Conservation (phyloP, 106 monocot species). For the Acanthochlamys bracteata region DNA sequence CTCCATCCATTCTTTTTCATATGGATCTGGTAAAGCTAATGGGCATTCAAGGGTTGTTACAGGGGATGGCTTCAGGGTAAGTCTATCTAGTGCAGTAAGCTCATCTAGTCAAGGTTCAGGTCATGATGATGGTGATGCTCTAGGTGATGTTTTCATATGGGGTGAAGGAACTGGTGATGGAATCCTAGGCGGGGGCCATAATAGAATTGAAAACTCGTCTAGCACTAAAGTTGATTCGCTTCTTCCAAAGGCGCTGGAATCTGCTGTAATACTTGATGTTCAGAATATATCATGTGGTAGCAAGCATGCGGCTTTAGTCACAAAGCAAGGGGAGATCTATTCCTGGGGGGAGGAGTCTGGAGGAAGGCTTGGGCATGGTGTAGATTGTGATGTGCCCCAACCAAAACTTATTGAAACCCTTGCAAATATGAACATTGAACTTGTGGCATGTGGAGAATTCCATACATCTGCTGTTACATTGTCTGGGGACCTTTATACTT, state of each 20-base stretch:
- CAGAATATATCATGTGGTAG: conserved; percentile 46
- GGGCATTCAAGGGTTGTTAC: too few species aligned
- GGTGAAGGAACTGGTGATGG: conserved; percentile 54
- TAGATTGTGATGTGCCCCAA: conserved; percentile 50
- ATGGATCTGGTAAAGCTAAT: too few species aligned
- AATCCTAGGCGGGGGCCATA: conserved; percentile 30
- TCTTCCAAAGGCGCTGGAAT: conserved; percentile 52
- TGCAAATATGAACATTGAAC: conserved; percentile 41
- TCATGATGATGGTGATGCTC: conserved; percentile 54
- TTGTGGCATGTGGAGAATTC: conserved; percentile 63
- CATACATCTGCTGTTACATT: conserved; percentile 72
- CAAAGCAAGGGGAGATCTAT: conserved; percentile 58
- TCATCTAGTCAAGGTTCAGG: conserved; percentile 66
- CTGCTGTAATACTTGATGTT: conserved; percentile 52
- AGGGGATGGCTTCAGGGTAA: conserved; percentile 48
- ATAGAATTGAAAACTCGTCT: conserved; percentile 20
- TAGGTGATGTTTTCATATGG: conserved; percentile 68
- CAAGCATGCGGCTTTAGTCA: conserved; percentile 47
- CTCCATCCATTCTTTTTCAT: conserved; percentile 33
- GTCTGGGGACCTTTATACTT: conserved; percentile 64
- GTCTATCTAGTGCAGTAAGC: conserved; percentile 63
- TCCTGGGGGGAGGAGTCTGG: conserved; percentile 71
- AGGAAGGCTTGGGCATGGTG: conserved; percentile 70
- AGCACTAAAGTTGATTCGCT: conserved; percentile 22
- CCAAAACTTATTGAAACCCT: conserved; percentile 50